Conservation (phyloP, 345 rosid genomes). For the Syzygium jambos region DNA sequence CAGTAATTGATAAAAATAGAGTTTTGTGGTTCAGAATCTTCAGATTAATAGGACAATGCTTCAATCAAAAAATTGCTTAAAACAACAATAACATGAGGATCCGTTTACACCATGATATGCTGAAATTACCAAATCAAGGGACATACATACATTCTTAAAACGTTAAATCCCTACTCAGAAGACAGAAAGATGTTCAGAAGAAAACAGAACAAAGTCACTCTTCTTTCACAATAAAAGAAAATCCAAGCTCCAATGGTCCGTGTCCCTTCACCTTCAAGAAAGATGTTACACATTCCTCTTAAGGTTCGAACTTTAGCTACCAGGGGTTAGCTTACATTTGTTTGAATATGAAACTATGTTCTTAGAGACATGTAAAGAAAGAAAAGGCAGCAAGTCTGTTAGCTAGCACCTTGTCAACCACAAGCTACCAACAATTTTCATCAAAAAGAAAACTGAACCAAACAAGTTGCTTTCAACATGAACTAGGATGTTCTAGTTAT, state of each 20-base stretch:
- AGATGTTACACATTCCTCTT: background rate
- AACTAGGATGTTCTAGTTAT: background rate
- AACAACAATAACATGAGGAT: background rate
- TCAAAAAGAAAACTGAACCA: background rate
- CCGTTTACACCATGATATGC: background rate
- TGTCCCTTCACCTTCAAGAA: background rate
- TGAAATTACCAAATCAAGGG: background rate
- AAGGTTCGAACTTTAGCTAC: background rate
- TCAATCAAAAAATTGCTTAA: background rate
- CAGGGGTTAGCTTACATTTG: background rate
- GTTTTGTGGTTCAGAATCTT: background rate
- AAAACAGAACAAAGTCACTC: background rate
- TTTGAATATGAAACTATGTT: background rate
- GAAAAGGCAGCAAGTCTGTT: background rate
- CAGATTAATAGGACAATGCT: background rate
- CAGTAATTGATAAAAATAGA: background rate
- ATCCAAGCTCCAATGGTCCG: background rate
- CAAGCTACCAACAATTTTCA: background rate
- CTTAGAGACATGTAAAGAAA: background rate
- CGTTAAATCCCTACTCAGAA: background rate
- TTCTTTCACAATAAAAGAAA: background rate
- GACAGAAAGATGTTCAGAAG: background rate
- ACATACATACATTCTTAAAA: background rate
- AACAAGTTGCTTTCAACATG: background rate
- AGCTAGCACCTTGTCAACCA: background rate